phyloP scores from a whole-genome alignment of 2,329 filamentous ascomycete genomes.

The Aspergillus tamarii region DNA sequence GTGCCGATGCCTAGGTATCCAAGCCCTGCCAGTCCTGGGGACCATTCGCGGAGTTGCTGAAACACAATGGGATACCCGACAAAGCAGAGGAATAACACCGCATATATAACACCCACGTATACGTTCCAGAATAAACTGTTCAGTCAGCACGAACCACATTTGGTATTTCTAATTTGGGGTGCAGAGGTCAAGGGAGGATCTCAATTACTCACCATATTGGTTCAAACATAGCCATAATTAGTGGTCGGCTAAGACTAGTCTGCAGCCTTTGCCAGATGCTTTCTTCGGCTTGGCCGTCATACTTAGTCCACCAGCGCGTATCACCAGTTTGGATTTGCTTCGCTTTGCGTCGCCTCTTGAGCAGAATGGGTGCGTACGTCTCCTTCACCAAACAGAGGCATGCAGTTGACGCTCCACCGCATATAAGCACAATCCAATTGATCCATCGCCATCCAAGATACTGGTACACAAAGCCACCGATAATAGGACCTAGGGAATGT shows the following conservation, averaged over 20 bases:
- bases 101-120: slow-evolving; percentile 72
- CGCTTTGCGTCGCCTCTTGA: slow-evolving; percentile 63
- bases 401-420: slow-evolving; percentile 62
- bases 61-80: slow-evolving; percentile 82
- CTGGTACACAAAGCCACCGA: slow-evolving; percentile 48
- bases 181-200: slow-evolving; percentile 18
- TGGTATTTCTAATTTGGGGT: neutral
- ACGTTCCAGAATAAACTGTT: slow-evolving; percentile 64
- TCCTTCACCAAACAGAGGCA: slow-evolving; percentile 64
- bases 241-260: slow-evolving; percentile 70
- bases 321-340: slow-evolving; percentile 66
- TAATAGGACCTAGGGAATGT: slow-evolving; percentile 19
- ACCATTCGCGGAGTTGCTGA: slow-evolving; percentile 69
- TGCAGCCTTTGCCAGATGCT: slow-evolving; percentile 58
- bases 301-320: slow-evolving; percentile 70
- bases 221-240: slow-evolving; percentile 65
- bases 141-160: neutral
- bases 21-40: slow-evolving; percentile 67
- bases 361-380: slow-evolving; percentile 70
- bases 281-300: slow-evolving; percentile 65
- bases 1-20: slow-evolving; percentile 65
- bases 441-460: slow-evolving; percentile 77
- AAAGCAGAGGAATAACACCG: slow-evolving; percentile 81
- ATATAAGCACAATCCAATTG: slow-evolving; percentile 74
- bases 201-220: slow-evolving; percentile 67